Evolutionary conservation across 169 alveolate genomes (phyloP).

Genomic region (Plasmodium yoelii): DNA sequence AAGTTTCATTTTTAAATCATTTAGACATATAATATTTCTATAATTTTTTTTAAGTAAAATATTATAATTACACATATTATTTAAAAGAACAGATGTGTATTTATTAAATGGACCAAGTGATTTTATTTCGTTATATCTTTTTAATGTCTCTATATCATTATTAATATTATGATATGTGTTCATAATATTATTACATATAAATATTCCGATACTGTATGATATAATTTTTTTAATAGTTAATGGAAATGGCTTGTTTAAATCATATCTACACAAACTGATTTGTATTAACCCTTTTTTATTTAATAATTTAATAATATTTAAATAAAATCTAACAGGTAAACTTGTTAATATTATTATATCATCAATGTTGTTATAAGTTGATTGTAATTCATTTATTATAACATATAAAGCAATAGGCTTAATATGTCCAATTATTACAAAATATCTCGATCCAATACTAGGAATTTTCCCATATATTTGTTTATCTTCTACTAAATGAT

Average conservation of each 20-base stretch:
- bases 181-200: constrained; percentile 70
- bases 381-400: constrained; percentile 49
- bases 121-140: constrained; percentile 67
- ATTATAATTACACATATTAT: constrained; percentile 59
- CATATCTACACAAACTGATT: constrained; percentile 50
- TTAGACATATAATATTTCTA: constrained; percentile 39
- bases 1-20: constrained; percentile 70
- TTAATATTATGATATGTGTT: constrained; percentile 65
- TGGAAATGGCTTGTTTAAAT: constrained; percentile 71
- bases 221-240: constrained; percentile 53
- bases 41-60: constrained; percentile 26
- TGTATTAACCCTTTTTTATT: constrained; percentile 41
- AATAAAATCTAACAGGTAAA: constrained; percentile 60
- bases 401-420: constrained; percentile 59
- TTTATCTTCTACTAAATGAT: constrained; percentile 60
- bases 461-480: constrained; percentile 73
- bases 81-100: constrained; percentile 40
- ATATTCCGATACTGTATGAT: constrained; percentile 54
- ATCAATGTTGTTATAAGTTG: constrained; percentile 43
- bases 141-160: constrained; percentile 74
- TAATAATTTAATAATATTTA: constrained; percentile 47
- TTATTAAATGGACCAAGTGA: constrained; percentile 49
- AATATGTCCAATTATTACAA: constrained; percentile 73
- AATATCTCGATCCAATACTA: constrained; percentile 37
- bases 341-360: constrained; percentile 70